phyloP scores from a whole-genome alignment of 1,284 basidiomycete genomes.

The Sanghuangporus sanghuang region DNA sequence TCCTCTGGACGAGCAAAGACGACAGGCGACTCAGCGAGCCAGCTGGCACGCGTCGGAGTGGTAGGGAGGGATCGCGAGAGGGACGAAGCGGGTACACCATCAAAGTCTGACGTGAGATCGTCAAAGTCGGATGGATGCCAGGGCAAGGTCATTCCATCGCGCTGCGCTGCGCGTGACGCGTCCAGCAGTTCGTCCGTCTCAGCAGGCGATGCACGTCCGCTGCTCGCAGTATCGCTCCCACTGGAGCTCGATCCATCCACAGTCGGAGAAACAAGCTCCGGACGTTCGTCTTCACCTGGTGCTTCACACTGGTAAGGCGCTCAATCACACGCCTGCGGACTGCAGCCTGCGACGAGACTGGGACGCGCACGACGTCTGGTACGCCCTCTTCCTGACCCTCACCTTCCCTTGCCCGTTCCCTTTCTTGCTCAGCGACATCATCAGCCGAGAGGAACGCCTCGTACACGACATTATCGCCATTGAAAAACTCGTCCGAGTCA shows the following conservation, averaged over 20 bases:
- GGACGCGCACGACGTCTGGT: not conserved
- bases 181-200: not conserved
- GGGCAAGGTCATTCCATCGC: not conserved
- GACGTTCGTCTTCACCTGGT: constrained; percentile 6
- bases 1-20: not conserved
- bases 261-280: constrained; percentile 3
- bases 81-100: not conserved
- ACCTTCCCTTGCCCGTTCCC: not conserved
- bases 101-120: not conserved
- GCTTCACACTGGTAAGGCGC: not conserved
- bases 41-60: constrained; percentile 8
- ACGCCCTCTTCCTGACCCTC: not conserved
- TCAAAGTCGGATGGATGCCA: not conserved
- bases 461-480: constrained; percentile 50
- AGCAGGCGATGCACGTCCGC: constrained; percentile 6
- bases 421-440: constrained; percentile 11
- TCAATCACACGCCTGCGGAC: not conserved
- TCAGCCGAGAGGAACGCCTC: constrained; percentile 55
- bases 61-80: constrained; percentile 2
- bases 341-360: not conserved
- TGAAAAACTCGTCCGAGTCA: constrained; percentile 74
- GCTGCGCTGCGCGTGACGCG: not conserved
- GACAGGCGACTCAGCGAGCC: constrained; percentile 1
- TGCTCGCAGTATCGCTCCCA: constrained; percentile 1
- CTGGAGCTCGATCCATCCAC: constrained; percentile 4